Percentiles rank a stretch among this genome's conserved stretches.
Conservation (phyloP, 345 rosid genomes). For the Mallotus nudiflorus region DNA sequence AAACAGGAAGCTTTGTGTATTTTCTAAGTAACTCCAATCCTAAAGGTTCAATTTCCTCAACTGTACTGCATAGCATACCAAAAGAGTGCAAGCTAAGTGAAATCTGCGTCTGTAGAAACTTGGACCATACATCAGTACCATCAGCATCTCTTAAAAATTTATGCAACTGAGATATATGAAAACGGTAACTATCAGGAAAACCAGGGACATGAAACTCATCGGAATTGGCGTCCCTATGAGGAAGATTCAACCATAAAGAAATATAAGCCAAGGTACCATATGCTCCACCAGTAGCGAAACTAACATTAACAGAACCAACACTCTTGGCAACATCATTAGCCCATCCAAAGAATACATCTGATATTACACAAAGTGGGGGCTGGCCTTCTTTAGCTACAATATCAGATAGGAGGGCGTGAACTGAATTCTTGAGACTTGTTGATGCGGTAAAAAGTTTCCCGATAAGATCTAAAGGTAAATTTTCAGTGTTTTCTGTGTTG, state of each 20-base stretch:
- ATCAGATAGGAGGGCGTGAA: conserved; percentile 22
- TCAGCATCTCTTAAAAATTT: conserved; percentile 31
- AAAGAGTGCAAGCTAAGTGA: conserved; percentile 26
- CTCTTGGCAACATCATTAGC: conserved; percentile 34
- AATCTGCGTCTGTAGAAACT: conserved; percentile 37
- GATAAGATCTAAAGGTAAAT: conserved; percentile 31
- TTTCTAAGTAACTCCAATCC: conserved; percentile 36
- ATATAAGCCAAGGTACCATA: conserved; percentile 39
- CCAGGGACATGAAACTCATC: conserved; percentile 44
- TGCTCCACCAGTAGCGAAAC: conserved; percentile 42
- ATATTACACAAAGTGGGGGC: conserved; percentile 46
- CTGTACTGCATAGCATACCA: conserved; percentile 46
- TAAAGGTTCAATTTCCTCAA: conserved; percentile 39
- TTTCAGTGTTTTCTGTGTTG: conserved; percentile 41
- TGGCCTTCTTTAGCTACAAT: conserved; percentile 22
- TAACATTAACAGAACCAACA: conserved; percentile 27
- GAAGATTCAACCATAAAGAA: conserved; percentile 50
- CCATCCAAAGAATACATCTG: conserved; percentile 47
- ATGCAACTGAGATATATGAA: conserved; percentile 43
- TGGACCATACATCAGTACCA: conserved; percentile 48
- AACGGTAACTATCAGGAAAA: conserved; percentile 41
- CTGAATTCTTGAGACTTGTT: conserved; percentile 22
- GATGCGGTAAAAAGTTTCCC: conserved; percentile 21
- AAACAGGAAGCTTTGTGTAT: conserved; percentile 36
- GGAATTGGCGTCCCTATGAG: conserved; percentile 33